Evolutionary conservation across 345 rosid species (phyloP), one percentile per base, ranked within the genome.

Genomic region (Cardamine occulta): DNA sequence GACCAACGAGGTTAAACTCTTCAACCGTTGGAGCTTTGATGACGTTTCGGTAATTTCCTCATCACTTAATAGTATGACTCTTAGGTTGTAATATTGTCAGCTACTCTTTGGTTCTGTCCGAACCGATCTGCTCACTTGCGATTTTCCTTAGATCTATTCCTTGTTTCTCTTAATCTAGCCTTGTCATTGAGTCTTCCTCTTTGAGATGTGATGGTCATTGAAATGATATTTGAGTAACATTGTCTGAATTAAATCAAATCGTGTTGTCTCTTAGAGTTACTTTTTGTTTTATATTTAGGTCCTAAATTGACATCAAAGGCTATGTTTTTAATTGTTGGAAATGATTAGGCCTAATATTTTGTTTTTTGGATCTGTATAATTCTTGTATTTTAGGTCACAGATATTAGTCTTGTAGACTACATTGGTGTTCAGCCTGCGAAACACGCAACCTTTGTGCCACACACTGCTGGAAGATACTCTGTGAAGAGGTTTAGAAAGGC

Each of bases 381-480:
- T 14, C 0, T 18, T 75, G 31, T 23, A 7, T 68, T 57, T 54
- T 63, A 93, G 98, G 93, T 93, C 21, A 70, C 63, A 66, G 97
- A 93, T 53, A 85, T 93, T 13, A 88, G 96, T 7, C 73, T 91
- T 77, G 60, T 59, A 2, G 97, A 93, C 57, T 93, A 91, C 85
- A 82, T 93, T 52, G 97, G 93, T 5, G 89, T 87, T 29, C 84
- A 79, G 74, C 66, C 91, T 1, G 86, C 90, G 0, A 93, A 89
- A 75, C 97, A 93, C 8, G 97, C 97, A 0, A 91, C 96, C 15
- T 93, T 72, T 86, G 90, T 93, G 0, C 97, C 98, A 2, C 97
- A 93, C 87, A 93, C 98, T 17, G 93, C 97, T 68, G 97, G 97
- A 32, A 81, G 98, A 82, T 93, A 93, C 86, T 90, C 98, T 1